Evolutionary conservation across 306 rosid genomes (phyloP).

Genomic region (Styphnolobium japonicum): DNA sequence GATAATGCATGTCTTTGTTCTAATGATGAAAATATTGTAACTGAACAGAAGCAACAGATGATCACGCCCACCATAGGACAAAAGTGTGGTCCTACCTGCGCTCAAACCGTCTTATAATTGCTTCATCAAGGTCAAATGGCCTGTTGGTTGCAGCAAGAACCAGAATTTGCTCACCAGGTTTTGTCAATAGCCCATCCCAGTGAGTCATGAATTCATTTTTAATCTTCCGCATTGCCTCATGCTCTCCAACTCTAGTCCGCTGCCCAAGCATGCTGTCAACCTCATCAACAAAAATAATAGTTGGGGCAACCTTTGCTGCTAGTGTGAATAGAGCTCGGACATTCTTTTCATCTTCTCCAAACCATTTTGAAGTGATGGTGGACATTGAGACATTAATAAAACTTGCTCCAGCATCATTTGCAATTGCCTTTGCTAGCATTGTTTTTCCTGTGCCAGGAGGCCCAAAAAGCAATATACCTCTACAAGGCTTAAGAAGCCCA

Average conservation of each 20-base stretch:
- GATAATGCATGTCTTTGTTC: not conserved
- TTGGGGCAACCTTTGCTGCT: conserved; percentile 74
- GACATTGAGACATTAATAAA: conserved; percentile 72
- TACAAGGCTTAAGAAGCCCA: conserved; percentile 77
- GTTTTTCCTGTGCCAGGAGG: conserved; percentile 79
- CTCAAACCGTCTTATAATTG: conserved; percentile 69
- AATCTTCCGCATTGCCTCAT: conserved; percentile 69
- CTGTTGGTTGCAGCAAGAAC: conserved; percentile 80
- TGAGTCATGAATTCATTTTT: conserved; percentile 71
- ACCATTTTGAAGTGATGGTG: conserved; percentile 72
- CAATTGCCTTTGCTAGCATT: conserved; percentile 75
- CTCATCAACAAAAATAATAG: conserved; percentile 67
- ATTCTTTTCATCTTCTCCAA: conserved; percentile 73
- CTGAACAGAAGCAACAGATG: not conserved
- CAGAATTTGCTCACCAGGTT: conserved; percentile 55
- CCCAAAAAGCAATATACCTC: conserved; percentile 68
- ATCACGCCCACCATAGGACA: conserved; percentile 1
- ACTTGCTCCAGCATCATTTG: conserved; percentile 69
- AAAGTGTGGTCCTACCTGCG: conserved; percentile 46
- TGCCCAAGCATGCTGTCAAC: conserved; percentile 82
- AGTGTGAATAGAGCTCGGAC: conserved; percentile 66
- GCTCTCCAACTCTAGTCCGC: conserved; percentile 66
- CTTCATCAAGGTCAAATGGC: conserved; percentile 83
- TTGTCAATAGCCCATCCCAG: conserved; percentile 73
- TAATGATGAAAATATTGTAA: not conserved